These are phyloP conservation scores for Orbilia blumenaviensis DNA, from an alignment of 2,329 filamentous ascomycete genomes.

Conservation along the genomic window DNA sequence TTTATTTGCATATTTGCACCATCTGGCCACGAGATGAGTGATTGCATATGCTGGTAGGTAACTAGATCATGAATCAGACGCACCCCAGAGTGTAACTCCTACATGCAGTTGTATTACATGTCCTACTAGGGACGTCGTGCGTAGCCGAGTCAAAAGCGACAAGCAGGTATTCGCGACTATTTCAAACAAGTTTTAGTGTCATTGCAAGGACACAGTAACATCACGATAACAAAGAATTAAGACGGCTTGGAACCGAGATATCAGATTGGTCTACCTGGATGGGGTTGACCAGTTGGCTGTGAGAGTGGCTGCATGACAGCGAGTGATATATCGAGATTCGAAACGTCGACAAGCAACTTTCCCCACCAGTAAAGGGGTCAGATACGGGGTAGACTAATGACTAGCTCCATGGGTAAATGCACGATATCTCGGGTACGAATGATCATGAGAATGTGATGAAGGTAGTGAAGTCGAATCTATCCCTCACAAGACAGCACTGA, in stretches of 20 bases:
- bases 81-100: slow-evolving; percentile 21
- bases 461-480: slow-evolving; percentile 9
- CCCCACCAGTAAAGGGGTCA: slow-evolving; percentile 3
- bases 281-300: slow-evolving; percentile 1
- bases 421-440: background rate
- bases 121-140: slow-evolving; percentile 9
- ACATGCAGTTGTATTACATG: background rate
- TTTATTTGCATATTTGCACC: slow-evolving; percentile 11
- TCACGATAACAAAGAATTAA: slow-evolving; percentile 2
- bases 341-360: background rate
- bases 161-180: slow-evolving; percentile 23
- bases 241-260: slow-evolving; percentile 8
- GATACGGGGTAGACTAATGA: slow-evolving; percentile 5
- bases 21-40: background rate
- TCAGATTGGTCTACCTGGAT: background rate
- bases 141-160: background rate
- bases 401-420: slow-evolving; percentile 33
- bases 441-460: slow-evolving; percentile 1
- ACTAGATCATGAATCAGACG: slow-evolving; percentile 25
- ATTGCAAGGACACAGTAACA: slow-evolving; percentile 11
- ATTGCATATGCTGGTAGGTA: slow-evolving; percentile 31
- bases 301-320: slow-evolving; percentile 19
- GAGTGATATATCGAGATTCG: slow-evolving; percentile 10
- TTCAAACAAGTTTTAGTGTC: slow-evolving; percentile 25
- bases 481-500: slow-evolving; percentile 9